A percentile compares a stretch with the other conserved stretches of the same genome.
phyloP scores from a whole-genome alignment of 768 basidiomycete species.

The Infundibulicybe gibba region DNA sequence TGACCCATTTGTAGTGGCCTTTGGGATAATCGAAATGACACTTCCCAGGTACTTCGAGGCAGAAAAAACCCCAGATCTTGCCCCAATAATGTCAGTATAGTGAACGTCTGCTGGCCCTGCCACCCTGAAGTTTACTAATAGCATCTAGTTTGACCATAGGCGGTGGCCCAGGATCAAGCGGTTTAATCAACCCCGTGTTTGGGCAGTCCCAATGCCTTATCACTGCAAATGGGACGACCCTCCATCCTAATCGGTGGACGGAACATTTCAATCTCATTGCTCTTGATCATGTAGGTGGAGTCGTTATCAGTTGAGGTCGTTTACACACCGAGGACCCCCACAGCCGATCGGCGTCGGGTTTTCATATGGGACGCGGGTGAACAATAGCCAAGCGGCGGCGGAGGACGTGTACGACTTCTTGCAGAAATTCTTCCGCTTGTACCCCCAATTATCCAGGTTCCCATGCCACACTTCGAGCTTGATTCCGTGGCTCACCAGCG shows the following conservation, averaged over 20 bases:
- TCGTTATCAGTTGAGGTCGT: not conserved
- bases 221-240: constrained; percentile 13
- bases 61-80: constrained; percentile 18
- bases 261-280: constrained; percentile 20
- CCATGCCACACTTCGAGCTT: not conserved
- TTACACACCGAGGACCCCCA: not conserved
- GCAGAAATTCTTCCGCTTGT: constrained; percentile 26
- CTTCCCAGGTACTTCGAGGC: constrained; percentile 27
- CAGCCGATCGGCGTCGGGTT: constrained; percentile 29
- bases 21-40: constrained; percentile 5
- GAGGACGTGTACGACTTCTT: constrained; percentile 31
- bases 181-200: constrained; percentile 21
- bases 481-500: not conserved
- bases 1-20: not conserved
- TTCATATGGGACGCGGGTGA: constrained; percentile 28
- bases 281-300: constrained; percentile 17
- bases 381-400: constrained; percentile 25
- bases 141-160: constrained; percentile 26
- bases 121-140: not conserved
- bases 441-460: constrained; percentile 13
- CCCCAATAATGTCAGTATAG: constrained; percentile 23
- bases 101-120: not conserved
- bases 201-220: constrained; percentile 22
- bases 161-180: constrained; percentile 28
- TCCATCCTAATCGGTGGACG: constrained; percentile 22